Evolutionary conservation across 2,329 filamentous ascomycete species (phyloP), one percentile per base, ranked within the genome.

Genomic region (Hysterium pulicare): DNA sequence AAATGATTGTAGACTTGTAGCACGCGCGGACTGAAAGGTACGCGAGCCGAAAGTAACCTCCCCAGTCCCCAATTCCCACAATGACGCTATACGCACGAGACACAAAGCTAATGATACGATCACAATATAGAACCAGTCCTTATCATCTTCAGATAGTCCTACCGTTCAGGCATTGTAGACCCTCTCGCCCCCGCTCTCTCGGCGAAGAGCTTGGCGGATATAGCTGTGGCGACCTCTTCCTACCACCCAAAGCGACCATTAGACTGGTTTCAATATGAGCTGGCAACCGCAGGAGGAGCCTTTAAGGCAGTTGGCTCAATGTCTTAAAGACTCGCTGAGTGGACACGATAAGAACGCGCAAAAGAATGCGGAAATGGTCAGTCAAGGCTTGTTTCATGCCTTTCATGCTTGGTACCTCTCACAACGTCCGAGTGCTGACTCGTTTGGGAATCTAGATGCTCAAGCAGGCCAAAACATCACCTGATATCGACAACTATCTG

Each of bases 401-500:
- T 38, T 43, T 44, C 41, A 23, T 24, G n/a, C 31, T 19, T 34
- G 17, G 32, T 19, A 34, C 20, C 26, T 37, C 28, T 19, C 24
- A 43, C 34, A 28, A 41, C n/a, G 31, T 47, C 44, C 11, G 11
- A n/a, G 21, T 58, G 54, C 58, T 62, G 48, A 67, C 54, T 40
- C 38, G 44, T 37, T 45, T 26, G 21, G 41, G n/a, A 40, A 22
- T 44, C 35, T 44, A 97, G 93, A 94, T 97, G 88, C 87, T 98
- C 57, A 77, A 82, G 53, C 87, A 95, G 72, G 93, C 91, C 47
- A 94, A 88, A 66, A 73, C 77, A 40, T 93, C 87, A 9, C 90
- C 90, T 37, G 91, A 97, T 67, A 87, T 96, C 74, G 91, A 94
- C 74, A 97, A 97, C 71, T 98, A 98, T 69, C 83, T 98, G 33